Evolutionary conservation across 2,329 filamentous ascomycete species (phyloP).

Genomic region (Xylaria sp.): DNA sequence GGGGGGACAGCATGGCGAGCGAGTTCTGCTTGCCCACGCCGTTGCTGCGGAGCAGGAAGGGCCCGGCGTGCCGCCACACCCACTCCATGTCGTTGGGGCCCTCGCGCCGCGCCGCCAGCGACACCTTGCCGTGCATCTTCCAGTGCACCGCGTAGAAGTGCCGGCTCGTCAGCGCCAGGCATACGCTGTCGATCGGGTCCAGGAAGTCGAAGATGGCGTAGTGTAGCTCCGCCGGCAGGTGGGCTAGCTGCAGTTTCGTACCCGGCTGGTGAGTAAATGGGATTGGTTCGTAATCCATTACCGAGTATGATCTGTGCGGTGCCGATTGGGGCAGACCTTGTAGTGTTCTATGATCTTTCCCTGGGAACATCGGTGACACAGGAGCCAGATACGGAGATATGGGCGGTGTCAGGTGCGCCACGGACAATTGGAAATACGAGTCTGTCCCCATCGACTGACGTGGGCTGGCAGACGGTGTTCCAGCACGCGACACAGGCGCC

Average conservation of each 20-base stretch:
- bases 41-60: constrained; percentile 49
- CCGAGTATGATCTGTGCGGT: constrained; percentile 67
- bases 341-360: constrained; percentile 30
- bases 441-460: constrained; percentile 37
- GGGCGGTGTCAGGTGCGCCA: constrained; percentile 15
- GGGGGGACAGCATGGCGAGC: constrained; percentile 61
- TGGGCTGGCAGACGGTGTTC: constrained; percentile 40
- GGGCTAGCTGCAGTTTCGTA: constrained; percentile 57
- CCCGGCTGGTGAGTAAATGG: constrained; percentile 61
- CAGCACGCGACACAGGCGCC: constrained; percentile 36
- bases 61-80: constrained; percentile 68
- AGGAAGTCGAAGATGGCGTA: constrained; percentile 69
- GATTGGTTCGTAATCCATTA: constrained; percentile 68
- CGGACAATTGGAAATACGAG: constrained; percentile 37
- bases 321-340: constrained; percentile 53
- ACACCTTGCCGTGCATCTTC: constrained; percentile 64
- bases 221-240: constrained; percentile 69
- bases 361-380: constrained; percentile 32
- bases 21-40: constrained; percentile 42
- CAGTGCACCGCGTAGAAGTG: constrained; percentile 69
- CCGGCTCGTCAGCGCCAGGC: constrained; percentile 67
- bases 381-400: constrained; percentile 31
- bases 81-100: constrained; percentile 72
- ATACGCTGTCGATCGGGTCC: constrained; percentile 72
- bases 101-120: constrained; percentile 64